Conservation (phyloP, 2,329 filamentous ascomycete genomes). For the Microcyclosporella mali region DNA sequence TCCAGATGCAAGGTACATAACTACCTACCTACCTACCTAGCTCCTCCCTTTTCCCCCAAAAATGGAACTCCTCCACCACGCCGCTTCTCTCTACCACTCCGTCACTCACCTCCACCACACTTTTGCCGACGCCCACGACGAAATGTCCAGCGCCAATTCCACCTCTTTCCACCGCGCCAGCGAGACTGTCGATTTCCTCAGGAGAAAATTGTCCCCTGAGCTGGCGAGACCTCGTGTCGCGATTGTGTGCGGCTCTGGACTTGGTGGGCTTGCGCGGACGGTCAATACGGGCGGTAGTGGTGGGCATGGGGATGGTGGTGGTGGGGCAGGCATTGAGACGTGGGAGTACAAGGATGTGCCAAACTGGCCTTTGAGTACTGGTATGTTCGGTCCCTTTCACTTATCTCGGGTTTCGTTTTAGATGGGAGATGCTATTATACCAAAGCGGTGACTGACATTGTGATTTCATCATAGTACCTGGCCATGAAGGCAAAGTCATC, state of each 20-base stretch:
- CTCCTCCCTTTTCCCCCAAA: not conserved
- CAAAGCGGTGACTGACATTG: constrained; percentile 1
- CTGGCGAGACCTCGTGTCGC: constrained; percentile 50
- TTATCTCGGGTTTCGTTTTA: not conserved
- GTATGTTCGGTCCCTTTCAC: too few species aligned
- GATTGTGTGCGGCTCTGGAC: constrained; percentile 59
- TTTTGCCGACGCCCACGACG: constrained; percentile 28
- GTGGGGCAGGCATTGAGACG: constrained; percentile 34
- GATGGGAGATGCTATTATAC: not conserved
- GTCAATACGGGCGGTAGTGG: constrained; percentile 46
- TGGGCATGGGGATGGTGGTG: too few species aligned
- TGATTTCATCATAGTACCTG: constrained; percentile 40
- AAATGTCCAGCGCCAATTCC: constrained; percentile 27
- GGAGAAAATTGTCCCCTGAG: constrained; percentile 45
- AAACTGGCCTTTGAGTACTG: constrained; percentile 55
- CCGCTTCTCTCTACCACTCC: constrained; percentile 29
- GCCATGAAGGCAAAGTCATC: constrained; percentile 60
- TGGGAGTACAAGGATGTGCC: constrained; percentile 55
- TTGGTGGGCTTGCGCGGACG: constrained; percentile 55
- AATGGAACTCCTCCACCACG: constrained; percentile 23
- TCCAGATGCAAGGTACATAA: too few species aligned
- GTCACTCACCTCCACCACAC: constrained; percentile 27
- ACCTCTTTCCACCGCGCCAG: constrained; percentile 28
- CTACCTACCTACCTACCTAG: too few species aligned
- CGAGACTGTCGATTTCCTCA: constrained; percentile 49